Evolutionary conservation across 2,329 filamentous ascomycete species (phyloP), one percentile per base, ranked within the genome.

Genomic region (Akanthomyces dipterigenus): DNA sequence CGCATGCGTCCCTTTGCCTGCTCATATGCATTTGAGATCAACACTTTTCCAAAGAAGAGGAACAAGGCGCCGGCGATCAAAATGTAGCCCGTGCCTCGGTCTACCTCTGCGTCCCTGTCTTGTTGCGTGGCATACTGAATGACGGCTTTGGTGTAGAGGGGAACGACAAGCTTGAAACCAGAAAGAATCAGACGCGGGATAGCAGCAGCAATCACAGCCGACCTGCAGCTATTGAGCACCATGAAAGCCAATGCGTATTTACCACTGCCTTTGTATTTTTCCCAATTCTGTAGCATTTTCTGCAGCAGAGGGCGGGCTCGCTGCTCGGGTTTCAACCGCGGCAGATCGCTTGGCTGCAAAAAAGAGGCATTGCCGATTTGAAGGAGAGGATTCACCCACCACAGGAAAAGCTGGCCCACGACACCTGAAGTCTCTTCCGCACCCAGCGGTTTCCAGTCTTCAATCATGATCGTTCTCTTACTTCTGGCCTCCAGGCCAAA

Each of bases 361-460:
- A 55, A 61, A 0, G 63, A 51, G 24, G 46, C 63, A 34, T 62
- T 63, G 1, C 65, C 64, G 11, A 28, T 61, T 3, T 31, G 14
- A 9, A 66, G 43, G 14, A 66, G 20, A 2, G 50, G 45, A 28
- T 68, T 69, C 18, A 68, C 61, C 67, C 66, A 69, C 66, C 66
- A 68, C 12, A 69, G 64, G 55, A 67, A 57, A 2, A 65, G 42
- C 1, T 60, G 53, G 36, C 46, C 61, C 14, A 68, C 38, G n/a
- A 69, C 60, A 2, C 67, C 63, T 31, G 64, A 69, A 22, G 67
- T 67, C 1, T 71, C 68, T 61, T 78, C 76, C 5, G 74, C 62
- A 16, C 60, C 54, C 4, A 48, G 31, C 8, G 26, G 40, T 9
- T 31, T 43, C 61, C 64, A 65, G 1, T 74, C 8, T 14, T 73